Conservation (phyloP, 176 grass and related monocot species). For the Metroxylon sagu region DNA sequence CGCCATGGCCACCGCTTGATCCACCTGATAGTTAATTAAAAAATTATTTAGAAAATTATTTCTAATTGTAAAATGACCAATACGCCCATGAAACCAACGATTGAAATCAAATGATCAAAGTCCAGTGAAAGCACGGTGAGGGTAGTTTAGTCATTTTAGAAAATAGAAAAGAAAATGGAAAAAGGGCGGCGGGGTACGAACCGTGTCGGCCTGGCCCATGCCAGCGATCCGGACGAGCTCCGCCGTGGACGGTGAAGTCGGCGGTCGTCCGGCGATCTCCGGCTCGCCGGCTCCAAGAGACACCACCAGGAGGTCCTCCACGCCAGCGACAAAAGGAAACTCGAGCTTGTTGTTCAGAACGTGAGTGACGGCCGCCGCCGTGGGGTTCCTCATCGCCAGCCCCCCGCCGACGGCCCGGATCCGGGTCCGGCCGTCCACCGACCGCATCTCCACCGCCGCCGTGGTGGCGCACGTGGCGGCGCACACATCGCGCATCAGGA, state of each 20-base stretch:
- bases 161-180: background rate
- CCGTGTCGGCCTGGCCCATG: conserved; percentile 3
- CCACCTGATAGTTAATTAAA: background rate
- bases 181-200: background rate
- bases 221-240: conserved; percentile 10
- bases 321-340: conserved; percentile 3
- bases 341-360: conserved; percentile 14
- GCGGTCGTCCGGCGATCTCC: background rate
- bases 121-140: too few relatives aligned
- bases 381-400: conserved; percentile 14
- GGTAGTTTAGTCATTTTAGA: background rate
- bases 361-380: conserved; percentile 14
- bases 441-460: conserved; percentile 1
- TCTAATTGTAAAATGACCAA: too few relatives aligned
- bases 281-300: conserved; percentile 1
- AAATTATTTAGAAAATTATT: too few relatives aligned
- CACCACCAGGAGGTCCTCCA: conserved; percentile 15
- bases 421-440: conserved; percentile 6
- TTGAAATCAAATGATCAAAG: background rate
- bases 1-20: conserved; percentile 21
- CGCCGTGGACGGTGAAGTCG: background rate
- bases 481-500: conserved; percentile 15
- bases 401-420: conserved; percentile 7
- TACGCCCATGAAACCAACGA: too few relatives aligned
- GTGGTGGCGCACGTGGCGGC: conserved; percentile 6